These are phyloP conservation scores for Paecilomyces sp. DNA, from an alignment of 2,329 filamentous ascomycete species.

Conservation along the genomic window DNA sequence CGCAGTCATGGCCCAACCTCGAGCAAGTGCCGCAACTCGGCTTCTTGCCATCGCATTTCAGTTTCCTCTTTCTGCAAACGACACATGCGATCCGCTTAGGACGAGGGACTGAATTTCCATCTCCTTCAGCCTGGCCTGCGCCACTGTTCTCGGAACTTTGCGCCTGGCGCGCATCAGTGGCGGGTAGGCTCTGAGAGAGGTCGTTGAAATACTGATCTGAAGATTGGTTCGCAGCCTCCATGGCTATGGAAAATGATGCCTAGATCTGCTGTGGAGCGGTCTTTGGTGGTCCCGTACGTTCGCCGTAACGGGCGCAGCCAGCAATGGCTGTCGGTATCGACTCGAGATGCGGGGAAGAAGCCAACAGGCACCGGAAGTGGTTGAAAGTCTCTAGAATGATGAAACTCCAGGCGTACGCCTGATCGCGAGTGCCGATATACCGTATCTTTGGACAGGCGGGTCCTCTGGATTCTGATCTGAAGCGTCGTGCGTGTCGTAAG, in stretches of 20 bases:
- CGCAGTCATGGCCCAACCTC: constrained; percentile 76
- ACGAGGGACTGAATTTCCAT: constrained; percentile 58
- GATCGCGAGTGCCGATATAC: background rate
- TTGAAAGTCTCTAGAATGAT: background rate
- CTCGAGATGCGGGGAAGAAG: background rate
- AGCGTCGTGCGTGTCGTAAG: background rate
- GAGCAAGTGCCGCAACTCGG: constrained; percentile 86
- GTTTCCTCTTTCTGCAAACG: constrained; percentile 84
- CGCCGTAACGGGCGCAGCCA: background rate
- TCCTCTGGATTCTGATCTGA: background rate
- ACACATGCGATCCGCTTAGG: constrained; percentile 94
- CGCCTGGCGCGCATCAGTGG: constrained; percentile 21
- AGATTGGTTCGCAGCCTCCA: constrained; percentile 7
- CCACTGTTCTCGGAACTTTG: constrained; percentile 4
- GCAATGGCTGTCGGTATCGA: background rate
- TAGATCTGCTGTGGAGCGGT: background rate
- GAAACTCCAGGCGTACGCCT: background rate
- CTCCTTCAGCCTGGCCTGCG: constrained; percentile 33
- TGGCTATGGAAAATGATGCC: background rate
- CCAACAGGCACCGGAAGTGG: background rate
- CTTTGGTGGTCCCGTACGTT: background rate
- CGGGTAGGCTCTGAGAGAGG: constrained; percentile 38
- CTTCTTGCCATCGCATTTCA: constrained; percentile 78
- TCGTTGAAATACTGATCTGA: constrained; percentile 52
- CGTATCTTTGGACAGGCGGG: background rate